Evolutionary conservation across 192 early-diverging fungal genomes (phyloP).

Genomic region (Backusella morwellensis): DNA sequence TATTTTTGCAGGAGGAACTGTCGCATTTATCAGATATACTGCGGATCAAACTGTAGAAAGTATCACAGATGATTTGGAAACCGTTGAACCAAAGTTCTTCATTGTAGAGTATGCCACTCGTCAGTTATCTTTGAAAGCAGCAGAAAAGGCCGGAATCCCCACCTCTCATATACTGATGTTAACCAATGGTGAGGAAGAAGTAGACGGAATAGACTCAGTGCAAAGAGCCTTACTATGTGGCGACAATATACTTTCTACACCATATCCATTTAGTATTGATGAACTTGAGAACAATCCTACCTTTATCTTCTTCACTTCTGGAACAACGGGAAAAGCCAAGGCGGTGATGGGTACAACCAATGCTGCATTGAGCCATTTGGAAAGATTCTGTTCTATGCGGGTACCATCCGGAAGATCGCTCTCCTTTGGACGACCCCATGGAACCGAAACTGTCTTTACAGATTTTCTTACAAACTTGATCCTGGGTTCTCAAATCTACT

Average conservation of each 20-base stretch:
- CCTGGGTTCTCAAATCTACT: background rate
- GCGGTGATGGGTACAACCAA: background rate
- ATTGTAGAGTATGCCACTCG: background rate
- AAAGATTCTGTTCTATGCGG: accelerated
- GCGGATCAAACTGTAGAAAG: background rate
- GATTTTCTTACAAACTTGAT: background rate
- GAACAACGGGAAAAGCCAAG: background rate
- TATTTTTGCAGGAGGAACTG: background rate
- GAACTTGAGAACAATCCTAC: background rate
- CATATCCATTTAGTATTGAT: background rate
- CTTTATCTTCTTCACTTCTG: background rate
- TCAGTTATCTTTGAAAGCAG: background rate
- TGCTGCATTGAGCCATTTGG: background rate
- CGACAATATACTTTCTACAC: background rate
- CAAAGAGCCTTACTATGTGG: background rate
- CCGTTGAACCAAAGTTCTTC: background rate
- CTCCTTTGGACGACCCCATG: background rate
- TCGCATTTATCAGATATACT: background rate
- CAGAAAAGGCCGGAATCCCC: background rate
- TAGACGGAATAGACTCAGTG: background rate
- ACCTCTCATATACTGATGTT: background rate
- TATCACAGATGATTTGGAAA: background rate
- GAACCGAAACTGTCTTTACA: background rate
- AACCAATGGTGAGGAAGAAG: background rate
- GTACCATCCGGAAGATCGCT: background rate